Base-by-base conservation (phyloP, 225 moss, liverwort and hornwort genomes). In the Pleurozium schreberi region DNA sequence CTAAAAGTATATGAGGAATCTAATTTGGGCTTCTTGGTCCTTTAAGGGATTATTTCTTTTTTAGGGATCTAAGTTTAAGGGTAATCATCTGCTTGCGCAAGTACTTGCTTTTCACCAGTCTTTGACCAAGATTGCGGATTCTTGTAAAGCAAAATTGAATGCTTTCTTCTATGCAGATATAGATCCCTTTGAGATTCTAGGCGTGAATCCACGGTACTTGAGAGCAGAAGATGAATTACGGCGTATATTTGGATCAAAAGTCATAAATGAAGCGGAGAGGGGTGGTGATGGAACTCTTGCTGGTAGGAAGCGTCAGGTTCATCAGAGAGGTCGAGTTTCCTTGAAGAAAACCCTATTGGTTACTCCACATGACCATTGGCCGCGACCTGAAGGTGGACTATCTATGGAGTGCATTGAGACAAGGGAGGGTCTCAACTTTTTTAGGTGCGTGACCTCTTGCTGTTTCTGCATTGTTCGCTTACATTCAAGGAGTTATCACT, bases 201-300 rank as follows among this genome's bases (percentile, higher is more conserved):
- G 90, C 50, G 96, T 92, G 79, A 90, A 98, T 87, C 86, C 93
- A n/a, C 95, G 94, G 84, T 94, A 93, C 85, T 74, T 98, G 66
- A 93, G 93, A 91, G 97, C 97, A 60, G 96, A 96, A 87, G 97
- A 96, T 87, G 98, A 98, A 88, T 91, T 98, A 74, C 84, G 98
- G 77, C 94, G 98, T 47, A 98, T 98, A 69, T 98, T 98, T 90
- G 97, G 98, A 89, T 97, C 97, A 8, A 98, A 93, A 86, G 97
- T 97, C 75, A 96, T 97, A 67, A 95, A 96, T 91, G 95, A 95
- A 76, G 96, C 92, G 75, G 96, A 95, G 88, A 93, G 92, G 73
- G 88, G 93, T 79, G 92, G 91, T 58, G 93, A 93, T 87, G 93
- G 95, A 58, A 63, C 77, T 81, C 88, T 86, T 55, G 78, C 90